Evolutionary conservation across 441 rosid species (phyloP).

Genomic region (Croton laevigatus): DNA sequence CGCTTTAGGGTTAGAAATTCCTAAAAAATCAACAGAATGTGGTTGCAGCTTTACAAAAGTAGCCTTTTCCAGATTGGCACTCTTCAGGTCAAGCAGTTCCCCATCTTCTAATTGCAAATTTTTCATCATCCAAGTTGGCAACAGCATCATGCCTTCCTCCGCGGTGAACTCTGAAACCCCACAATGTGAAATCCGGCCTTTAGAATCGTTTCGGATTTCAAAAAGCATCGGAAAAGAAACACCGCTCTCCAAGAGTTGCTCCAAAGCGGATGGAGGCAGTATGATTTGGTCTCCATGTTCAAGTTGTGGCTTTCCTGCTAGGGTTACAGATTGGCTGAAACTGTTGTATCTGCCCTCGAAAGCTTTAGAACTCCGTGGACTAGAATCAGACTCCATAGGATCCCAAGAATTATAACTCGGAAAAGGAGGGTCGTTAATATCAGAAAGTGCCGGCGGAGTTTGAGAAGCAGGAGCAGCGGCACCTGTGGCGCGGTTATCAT

Average conservation of each 20-base stretch:
- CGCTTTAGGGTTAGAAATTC: constrained; percentile 22
- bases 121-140: constrained; percentile 30
- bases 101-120: constrained; percentile 23
- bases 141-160: constrained; percentile 9
- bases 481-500: neutral
- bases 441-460: neutral
- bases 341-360: too few species aligned
- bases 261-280: constrained; percentile 20
- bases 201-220: constrained; percentile 8
- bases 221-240: constrained; percentile 20
- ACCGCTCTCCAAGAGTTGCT: neutral
- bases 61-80: constrained; percentile 8
- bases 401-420: too few species aligned
- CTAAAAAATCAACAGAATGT: constrained; percentile 26
- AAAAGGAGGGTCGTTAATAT: too few species aligned
- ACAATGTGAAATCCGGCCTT: constrained; percentile 9
- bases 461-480: too few species aligned
- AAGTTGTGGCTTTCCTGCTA: neutral
- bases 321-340: neutral
- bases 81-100: neutral
- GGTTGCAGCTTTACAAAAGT: constrained; percentile 25
- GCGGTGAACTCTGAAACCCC: constrained; percentile 29
- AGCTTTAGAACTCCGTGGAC: too few species aligned
- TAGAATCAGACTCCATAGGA: too few species aligned
- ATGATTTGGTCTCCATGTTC: constrained; percentile 26